A percentile compares a stretch with the other conserved stretches of the same genome.
phyloP scores from a whole-genome alignment of 805 yeast species.

The Debaryomyces hansenii region DNA sequence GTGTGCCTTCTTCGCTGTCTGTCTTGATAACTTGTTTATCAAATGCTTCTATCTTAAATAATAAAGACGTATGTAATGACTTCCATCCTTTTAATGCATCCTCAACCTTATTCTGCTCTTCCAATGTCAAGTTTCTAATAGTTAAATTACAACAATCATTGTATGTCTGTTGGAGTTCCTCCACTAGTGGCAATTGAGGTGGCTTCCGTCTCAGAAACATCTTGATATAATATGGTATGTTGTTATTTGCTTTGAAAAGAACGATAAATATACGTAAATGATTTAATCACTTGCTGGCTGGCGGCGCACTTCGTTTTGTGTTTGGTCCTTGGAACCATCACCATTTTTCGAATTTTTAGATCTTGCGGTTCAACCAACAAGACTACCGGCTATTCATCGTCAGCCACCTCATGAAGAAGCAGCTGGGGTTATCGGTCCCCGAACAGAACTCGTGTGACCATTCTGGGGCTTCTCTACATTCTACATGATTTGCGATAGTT shows the following conservation, averaged over 20 bases:
- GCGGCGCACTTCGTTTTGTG: background rate
- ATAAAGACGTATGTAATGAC: conserved; percentile 60
- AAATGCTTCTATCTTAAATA: conserved; percentile 55
- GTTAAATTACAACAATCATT: conserved; percentile 62
- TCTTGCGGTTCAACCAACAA: no score
- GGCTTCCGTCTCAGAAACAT: conserved; percentile 62
- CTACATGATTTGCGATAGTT: no score
- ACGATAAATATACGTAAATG: background rate
- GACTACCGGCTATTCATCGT: no score
- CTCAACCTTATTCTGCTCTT: conserved; percentile 51
- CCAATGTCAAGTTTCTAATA: conserved; percentile 55
- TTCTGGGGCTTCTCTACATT: no score
- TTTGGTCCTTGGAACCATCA: background rate
- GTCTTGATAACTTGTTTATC: conserved; percentile 38
- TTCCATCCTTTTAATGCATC: conserved; percentile 75
- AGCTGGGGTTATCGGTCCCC: no score
- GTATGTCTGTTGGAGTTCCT: conserved; percentile 59
- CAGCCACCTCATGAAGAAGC: no score
- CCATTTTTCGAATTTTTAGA: background rate
- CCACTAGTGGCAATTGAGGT: conserved; percentile 49
- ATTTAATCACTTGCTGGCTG: background rate
- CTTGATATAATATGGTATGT: background rate
- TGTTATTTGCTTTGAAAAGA: no score
- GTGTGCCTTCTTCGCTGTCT: conserved; percentile 21
- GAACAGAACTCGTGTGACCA: no score